Evolutionary conservation across 345 rosid species (phyloP), one percentile per base, ranked within the genome.

Genomic region (Citrus maxima): DNA sequence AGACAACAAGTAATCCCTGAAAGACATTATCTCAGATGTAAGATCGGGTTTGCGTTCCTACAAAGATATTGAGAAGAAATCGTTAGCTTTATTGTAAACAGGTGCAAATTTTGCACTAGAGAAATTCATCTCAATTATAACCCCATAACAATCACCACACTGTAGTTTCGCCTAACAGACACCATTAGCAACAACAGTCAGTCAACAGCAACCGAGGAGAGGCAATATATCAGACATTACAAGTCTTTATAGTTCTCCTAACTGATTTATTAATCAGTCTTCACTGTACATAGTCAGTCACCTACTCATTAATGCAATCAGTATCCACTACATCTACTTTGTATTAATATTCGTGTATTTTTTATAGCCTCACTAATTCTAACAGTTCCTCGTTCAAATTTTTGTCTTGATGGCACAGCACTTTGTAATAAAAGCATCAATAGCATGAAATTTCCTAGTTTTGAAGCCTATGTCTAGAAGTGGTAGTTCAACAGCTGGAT

Each of bases 31-130:
- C 87, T 93, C 98, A 77, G 95, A 88, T 70, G 87, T 84, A 72
- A 90, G 93, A 88, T 96, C 98, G 10, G 99, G 98, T 81, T 88
- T 93, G 72, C 97, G 92, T 65, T 94, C 98, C 99, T 96, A 86
- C 82, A 85, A 70, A 27, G 42, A 63, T 28, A 37, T 59, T 63
- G 55, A 58, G 67, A 62, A 66, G 12, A 35, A 19, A 49, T 60
- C 34, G 74, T 71, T 73, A 64, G 68, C 73, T 51, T 56, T 10
- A 61, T 66, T 61, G 56, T 60, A n/a, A 64, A 22, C 7, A 42
- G 46, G 38, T 70, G 35, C 70, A 69, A 40, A 27, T 73, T 72
- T 66, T 13, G 30, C 38, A 38, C 28, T 37, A 66, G 42, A 80
- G 65, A 74, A 72, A 54, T 76, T 66, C 69, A 79, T 67, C 70